Conservation (phyloP, 73 alveolate species). For the Paramecium pentaurelia region DNA sequence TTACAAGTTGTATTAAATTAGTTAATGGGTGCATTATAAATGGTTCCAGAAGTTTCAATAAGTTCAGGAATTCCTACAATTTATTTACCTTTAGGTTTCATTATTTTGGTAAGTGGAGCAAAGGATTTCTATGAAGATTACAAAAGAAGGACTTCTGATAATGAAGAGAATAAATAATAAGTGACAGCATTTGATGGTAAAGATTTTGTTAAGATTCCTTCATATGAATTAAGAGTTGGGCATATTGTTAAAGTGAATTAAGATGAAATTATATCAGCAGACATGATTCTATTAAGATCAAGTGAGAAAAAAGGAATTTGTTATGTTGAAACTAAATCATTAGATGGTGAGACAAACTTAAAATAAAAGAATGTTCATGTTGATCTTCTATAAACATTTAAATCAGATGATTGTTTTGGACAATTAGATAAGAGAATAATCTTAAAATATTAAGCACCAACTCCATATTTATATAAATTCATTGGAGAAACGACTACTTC, state of each 20-base stretch:
- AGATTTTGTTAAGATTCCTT: slow-evolving; percentile 58
- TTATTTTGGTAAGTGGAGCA: slow-evolving; percentile 81
- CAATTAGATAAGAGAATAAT: background rate
- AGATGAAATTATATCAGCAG: slow-evolving; percentile 94
- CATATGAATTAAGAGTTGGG: slow-evolving; percentile 79
- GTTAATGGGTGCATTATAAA: slow-evolving; percentile 59
- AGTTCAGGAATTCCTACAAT: slow-evolving; percentile 84
- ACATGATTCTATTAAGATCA: slow-evolving; percentile 80
- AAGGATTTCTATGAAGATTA: slow-evolving; percentile 95
- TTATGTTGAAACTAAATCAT: slow-evolving; percentile 91
- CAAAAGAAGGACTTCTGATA: slow-evolving; percentile 88
- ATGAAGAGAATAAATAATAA: slow-evolving; percentile 78
- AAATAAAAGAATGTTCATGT: slow-evolving; percentile 72
- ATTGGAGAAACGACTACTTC: slow-evolving; percentile 44
- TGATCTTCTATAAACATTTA: background rate
- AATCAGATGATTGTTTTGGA: slow-evolving; percentile 42
- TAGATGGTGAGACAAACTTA: slow-evolving; percentile 96
- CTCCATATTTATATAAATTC: slow-evolving; percentile 41
- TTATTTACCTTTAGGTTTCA: slow-evolving; percentile 83
- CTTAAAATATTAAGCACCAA: slow-evolving; percentile 49
- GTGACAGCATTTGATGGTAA: slow-evolving; percentile 60
- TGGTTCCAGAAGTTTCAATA: slow-evolving; percentile 83
- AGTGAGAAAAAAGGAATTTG: slow-evolving; percentile 82
- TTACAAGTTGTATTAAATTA: background rate
- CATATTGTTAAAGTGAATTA: slow-evolving; percentile 76